phyloP scores from a whole-genome alignment of 345 rosid genomes.

The Populus ilicifolia region DNA sequence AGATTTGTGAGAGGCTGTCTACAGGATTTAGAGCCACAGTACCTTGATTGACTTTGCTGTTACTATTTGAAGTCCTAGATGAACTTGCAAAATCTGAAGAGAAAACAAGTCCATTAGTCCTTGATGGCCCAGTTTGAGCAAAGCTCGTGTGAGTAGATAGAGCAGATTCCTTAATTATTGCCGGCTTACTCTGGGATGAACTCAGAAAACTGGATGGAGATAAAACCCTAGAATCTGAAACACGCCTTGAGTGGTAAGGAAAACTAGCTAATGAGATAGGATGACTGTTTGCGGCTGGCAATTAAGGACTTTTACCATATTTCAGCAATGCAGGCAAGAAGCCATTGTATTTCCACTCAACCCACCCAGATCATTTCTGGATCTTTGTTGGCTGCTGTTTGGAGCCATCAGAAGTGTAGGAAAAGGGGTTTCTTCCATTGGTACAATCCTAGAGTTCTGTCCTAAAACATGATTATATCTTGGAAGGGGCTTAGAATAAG shows the following conservation, averaged over 20 bases:
- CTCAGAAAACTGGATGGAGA: slow-evolving; percentile 5
- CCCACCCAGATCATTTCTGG: not conserved
- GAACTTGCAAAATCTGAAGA: slow-evolving; percentile 11
- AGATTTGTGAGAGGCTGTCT: not conserved
- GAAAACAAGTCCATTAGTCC: not conserved
- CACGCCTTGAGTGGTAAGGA: slow-evolving; percentile 8
- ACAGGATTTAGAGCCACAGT: slow-evolving; percentile 1
- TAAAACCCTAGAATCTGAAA: not conserved
- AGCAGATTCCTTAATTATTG: not conserved
- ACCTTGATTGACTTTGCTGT: not conserved
- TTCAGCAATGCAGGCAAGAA: slow-evolving; percentile 1
- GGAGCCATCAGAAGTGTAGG: slow-evolving; percentile 20
- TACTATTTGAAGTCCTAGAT: slow-evolving; percentile 5
- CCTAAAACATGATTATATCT: not conserved
- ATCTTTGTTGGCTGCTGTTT: not conserved
- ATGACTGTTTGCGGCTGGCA: not conserved
- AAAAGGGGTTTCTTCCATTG: slow-evolving; percentile 18
- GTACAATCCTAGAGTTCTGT: not conserved
- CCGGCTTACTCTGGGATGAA: not conserved
- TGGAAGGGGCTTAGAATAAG: not conserved
- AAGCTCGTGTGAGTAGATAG: slow-evolving; percentile 4
- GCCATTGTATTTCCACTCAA: slow-evolving; percentile 18
- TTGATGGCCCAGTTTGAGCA: not conserved
- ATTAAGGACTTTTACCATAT: slow-evolving; percentile 11
- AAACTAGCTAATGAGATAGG: not conserved